These are phyloP conservation scores for Bacidia gigantensis DNA, from an alignment of 495 filamentous ascomycete genomes.

Conservation along the genomic window DNA sequence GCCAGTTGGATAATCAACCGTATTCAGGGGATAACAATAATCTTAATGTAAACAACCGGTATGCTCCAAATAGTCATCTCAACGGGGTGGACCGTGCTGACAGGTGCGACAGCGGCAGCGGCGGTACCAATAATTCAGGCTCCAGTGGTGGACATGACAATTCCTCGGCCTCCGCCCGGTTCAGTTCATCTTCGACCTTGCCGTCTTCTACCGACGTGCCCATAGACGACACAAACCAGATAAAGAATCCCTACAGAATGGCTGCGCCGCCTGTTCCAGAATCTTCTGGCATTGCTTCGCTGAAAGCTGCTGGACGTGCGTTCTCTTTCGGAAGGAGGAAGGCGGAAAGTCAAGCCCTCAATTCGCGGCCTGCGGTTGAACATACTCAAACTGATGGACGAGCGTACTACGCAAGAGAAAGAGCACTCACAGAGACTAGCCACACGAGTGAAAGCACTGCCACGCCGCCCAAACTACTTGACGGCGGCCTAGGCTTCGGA, in stretches of 20 bases:
- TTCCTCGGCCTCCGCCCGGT: slow-evolving; percentile 45
- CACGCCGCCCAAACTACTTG: slow-evolving; percentile 54
- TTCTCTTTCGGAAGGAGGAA: slow-evolving; percentile 60
- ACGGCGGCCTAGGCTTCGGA: slow-evolving; percentile 38
- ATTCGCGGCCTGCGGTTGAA: slow-evolving; percentile 23
- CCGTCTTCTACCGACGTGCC: slow-evolving; percentile 56
- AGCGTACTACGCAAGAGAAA: slow-evolving; percentile 29
- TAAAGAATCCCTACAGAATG: slow-evolving; percentile 37
- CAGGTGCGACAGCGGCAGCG: slow-evolving; percentile 40
- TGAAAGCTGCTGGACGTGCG: slow-evolving; percentile 56
- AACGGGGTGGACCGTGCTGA: too few relatives aligned
- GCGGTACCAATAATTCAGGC: slow-evolving; percentile 50
- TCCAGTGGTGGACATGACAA: slow-evolving; percentile 43
- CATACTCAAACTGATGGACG: slow-evolving; percentile 18
- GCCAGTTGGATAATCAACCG: neutral
- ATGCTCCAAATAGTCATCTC: slow-evolving; percentile 26
- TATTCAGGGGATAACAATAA: slow-evolving; percentile 30
- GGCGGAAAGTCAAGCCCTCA: slow-evolving; percentile 24
- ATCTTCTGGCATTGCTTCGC: slow-evolving; percentile 32
- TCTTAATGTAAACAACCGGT: slow-evolving; percentile 28
- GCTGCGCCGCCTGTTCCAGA: slow-evolving; percentile 44
- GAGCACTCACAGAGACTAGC: slow-evolving; percentile 43
- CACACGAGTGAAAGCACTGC: slow-evolving; percentile 43
- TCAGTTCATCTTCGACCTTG: slow-evolving; percentile 59
- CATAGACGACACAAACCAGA: slow-evolving; percentile 40